These are phyloP conservation scores for Globisporangium alternatum DNA, from an alignment of 352 stramenopile species.

Conservation along the genomic window DNA sequence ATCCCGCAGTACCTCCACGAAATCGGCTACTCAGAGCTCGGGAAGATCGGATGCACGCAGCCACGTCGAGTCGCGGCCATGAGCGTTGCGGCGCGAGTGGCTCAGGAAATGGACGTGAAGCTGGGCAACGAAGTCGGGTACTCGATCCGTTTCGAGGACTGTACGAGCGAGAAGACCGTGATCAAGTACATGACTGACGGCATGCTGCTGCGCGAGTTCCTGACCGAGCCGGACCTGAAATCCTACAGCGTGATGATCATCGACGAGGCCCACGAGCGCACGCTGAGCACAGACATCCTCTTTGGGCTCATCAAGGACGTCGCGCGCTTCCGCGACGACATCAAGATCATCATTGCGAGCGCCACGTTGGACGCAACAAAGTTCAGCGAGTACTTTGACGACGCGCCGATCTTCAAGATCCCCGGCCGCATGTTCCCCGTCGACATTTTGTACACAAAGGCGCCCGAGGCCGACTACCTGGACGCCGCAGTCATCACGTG, in stretches of 20 bases:
- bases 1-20: constrained; percentile 98
- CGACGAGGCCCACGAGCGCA: constrained; percentile 99
- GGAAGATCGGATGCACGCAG: constrained; percentile 95
- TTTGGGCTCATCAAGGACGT: constrained; percentile 99
- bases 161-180: constrained; percentile 95
- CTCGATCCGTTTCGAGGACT: constrained; percentile 99
- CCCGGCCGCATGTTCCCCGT: constrained; percentile 95
- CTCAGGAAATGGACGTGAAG: constrained; percentile 98
- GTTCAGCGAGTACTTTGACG: constrained; percentile 99
- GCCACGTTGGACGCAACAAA: constrained; percentile 98
- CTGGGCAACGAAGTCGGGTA: constrained; percentile 98
- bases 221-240: constrained; percentile 96
- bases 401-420: constrained; percentile 98
- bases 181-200: constrained; percentile 99
- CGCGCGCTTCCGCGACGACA: constrained; percentile 93
- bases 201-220: constrained; percentile 98
- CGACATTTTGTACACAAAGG: constrained; percentile 98
- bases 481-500: constrained; percentile 98
- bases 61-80: constrained; percentile 97
- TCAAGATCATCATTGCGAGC: constrained; percentile 97
- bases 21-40: constrained; percentile 96
- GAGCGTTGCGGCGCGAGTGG: constrained; percentile 98
- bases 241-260: constrained; percentile 98
- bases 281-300: constrained; percentile 98
- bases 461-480: constrained; percentile 98